Percentiles rank a stretch among this genome's conserved stretches.
Evolutionary conservation across 345 rosid species (phyloP).

Genomic region (Noccaea bulbosa): DNA sequence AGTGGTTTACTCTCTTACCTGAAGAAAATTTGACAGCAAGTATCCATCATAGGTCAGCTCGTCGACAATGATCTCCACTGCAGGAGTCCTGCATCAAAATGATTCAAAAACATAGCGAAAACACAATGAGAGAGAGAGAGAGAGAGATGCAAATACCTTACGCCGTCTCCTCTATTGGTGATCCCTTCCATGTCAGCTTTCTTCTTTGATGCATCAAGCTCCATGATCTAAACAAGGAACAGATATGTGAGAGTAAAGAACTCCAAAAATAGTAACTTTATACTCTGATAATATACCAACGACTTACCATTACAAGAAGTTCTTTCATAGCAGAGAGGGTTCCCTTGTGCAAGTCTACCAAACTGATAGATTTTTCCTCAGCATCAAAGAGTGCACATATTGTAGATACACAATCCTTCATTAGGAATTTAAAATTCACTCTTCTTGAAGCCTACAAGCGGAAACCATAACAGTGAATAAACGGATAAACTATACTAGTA

Average conservation of each 20-base stretch:
- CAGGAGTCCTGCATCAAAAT: slow-evolving; percentile 64
- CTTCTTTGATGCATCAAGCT: slow-evolving; percentile 75
- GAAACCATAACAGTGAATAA: background rate
- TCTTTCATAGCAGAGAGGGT: slow-evolving; percentile 62
- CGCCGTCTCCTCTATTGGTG: slow-evolving; percentile 74
- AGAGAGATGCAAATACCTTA: slow-evolving; percentile 55
- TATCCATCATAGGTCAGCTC: slow-evolving; percentile 65
- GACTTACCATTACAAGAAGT: slow-evolving; percentile 61
- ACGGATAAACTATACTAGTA: background rate
- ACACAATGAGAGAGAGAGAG: slow-evolving; percentile 15
- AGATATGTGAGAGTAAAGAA: slow-evolving; percentile 23
- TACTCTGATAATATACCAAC: background rate
- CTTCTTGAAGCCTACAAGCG: slow-evolving; percentile 70
- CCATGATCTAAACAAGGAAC: slow-evolving; percentile 62
- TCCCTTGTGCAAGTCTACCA: slow-evolving; percentile 53
- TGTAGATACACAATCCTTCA: slow-evolving; percentile 67
- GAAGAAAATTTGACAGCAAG: slow-evolving; percentile 61
- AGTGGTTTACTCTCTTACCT: slow-evolving; percentile 49
- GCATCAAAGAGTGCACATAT: slow-evolving; percentile 52
- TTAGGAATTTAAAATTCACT: slow-evolving; percentile 64
- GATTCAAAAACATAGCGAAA: slow-evolving; percentile 26
- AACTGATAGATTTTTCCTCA: slow-evolving; percentile 49
- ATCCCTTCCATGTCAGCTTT: slow-evolving; percentile 62
- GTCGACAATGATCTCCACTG: slow-evolving; percentile 71
- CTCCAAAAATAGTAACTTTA: slow-evolving; percentile 10